Evolutionary conservation across 495 filamentous ascomycete genomes (phyloP), one percentile per base, ranked within the genome.

Genomic region (Penicillium desertorum): DNA sequence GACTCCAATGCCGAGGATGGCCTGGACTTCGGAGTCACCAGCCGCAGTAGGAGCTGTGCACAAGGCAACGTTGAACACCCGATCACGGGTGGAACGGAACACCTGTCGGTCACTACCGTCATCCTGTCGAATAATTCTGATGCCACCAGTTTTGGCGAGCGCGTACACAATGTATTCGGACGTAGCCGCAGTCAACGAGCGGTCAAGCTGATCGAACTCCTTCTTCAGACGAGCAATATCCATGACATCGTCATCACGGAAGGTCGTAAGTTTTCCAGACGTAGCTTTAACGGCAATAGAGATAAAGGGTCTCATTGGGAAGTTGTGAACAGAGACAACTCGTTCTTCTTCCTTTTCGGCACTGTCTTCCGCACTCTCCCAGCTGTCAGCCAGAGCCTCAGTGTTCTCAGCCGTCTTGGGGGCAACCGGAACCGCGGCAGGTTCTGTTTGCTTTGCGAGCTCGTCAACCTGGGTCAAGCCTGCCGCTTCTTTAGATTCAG

Each of bases 181-280:
- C n/a, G 90, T 91, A 30, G 92, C 93, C 3, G 92, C 86, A 30
- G 91, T 91, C 44, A 99, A 79, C 47, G 90, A 94, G 51, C 95
- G 89, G 67, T 99, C 95, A 47, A 95, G 84, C 71, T 98, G 95
- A 71, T 99, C 95, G 62, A 98, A 98, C 7, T 94, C 89, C 73
- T 98, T 97, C 78, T 96, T 96, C 52, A 97, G 80, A 41, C 90
- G 85, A 39, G 93, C 92, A 71, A 99, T 92, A 60, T 92, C 87
- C 71, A 94, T 86, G 49, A 95, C 82, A 6, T 83, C 76, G 62
- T 92, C 88, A 49, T 88, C 83, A 19, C 83, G 84, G 67, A 88
- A 83, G 12, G 76, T 67, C n/a, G 79, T 69, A 73, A 75, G 62
- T 55, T 72, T 68, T 58, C 71, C 66, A 54, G 67, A n/a, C 41